These are phyloP conservation scores for Apiospora pterosperma DNA, from an alignment of 2,329 filamentous ascomycete species.

Conservation along the genomic window DNA sequence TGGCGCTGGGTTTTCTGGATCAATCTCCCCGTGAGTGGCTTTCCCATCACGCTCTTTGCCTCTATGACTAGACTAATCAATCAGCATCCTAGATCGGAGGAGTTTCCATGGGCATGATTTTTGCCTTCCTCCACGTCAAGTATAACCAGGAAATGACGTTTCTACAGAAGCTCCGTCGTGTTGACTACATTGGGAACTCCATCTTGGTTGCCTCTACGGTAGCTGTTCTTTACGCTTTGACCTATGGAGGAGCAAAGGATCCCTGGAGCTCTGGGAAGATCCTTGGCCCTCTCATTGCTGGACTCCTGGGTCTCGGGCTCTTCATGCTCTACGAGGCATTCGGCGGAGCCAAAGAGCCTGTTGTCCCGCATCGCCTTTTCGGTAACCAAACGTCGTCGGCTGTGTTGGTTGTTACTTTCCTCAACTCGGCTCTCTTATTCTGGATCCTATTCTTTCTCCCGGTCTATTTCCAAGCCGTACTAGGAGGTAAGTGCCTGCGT, in stretches of 20 bases:
- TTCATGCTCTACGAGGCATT: background rate
- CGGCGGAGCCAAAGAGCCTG: background rate
- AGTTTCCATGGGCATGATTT: background rate
- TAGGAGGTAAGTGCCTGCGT: too few species aligned
- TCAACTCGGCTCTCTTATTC: slow-evolving; percentile 30
- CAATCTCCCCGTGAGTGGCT: slow-evolving; percentile 9
- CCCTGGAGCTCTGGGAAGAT: background rate
- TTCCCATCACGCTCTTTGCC: too few species aligned
- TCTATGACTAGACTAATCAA: too few species aligned
- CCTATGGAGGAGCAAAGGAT: background rate
- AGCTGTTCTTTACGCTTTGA: background rate
- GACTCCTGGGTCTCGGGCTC: background rate
- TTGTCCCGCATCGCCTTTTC: background rate
- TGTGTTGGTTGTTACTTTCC: slow-evolving; percentile 29
- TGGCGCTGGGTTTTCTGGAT: background rate
- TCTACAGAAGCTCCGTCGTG: background rate
- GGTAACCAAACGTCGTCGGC: slow-evolving; percentile 4
- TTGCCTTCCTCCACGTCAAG: background rate
- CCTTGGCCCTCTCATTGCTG: background rate
- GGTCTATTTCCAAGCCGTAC: slow-evolving; percentile 42
- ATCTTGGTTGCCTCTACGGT: background rate
- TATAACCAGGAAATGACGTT: slow-evolving; percentile 31
- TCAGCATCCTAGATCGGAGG: too few species aligned
- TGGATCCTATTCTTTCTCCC: slow-evolving; percentile 39
- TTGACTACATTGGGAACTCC: background rate